Conservation (phyloP, 164 flowering plant species). For the Hamamelis virginiana region DNA sequence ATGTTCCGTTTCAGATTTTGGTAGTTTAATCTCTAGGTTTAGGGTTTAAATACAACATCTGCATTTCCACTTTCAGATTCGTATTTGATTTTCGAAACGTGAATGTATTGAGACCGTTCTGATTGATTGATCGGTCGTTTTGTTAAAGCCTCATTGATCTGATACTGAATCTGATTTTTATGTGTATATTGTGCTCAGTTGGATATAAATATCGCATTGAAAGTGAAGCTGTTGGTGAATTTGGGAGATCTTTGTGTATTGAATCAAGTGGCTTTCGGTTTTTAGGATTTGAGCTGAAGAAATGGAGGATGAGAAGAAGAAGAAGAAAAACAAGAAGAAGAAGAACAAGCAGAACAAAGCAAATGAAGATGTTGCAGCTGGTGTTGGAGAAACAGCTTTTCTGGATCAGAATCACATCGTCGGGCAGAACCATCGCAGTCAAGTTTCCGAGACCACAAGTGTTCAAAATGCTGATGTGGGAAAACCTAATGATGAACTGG, state of each 20-base stretch:
- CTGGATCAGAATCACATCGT: conserved; percentile 17
- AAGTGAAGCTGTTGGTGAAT: neutral
- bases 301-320: conserved; percentile 58
- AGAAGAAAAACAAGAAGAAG: conserved; percentile 56
- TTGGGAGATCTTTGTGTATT: neutral
- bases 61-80: too few species aligned
- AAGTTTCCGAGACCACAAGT: conserved; percentile 12
- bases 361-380: conserved; percentile 16
- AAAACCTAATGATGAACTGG: conserved; percentile 21
- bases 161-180: too few species aligned
- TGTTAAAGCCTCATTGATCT: too few species aligned
- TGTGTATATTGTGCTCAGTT: too few species aligned
- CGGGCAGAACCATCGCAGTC: conserved; percentile 19
- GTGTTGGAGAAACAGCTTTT: conserved; percentile 18
- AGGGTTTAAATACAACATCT: too few species aligned
- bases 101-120: too few species aligned
- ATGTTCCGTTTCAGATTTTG: neutral
- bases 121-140: too few species aligned
- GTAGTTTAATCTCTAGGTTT: neutral
- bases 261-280: neutral
- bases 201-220: neutral
- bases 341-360: conserved; percentile 45
- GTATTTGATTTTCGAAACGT: too few species aligned
- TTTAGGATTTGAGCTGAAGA: neutral
- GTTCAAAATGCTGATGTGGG: conserved; percentile 16